phyloP scores from a whole-genome alignment of 345 rosid species.

The Brassica carinata region DNA sequence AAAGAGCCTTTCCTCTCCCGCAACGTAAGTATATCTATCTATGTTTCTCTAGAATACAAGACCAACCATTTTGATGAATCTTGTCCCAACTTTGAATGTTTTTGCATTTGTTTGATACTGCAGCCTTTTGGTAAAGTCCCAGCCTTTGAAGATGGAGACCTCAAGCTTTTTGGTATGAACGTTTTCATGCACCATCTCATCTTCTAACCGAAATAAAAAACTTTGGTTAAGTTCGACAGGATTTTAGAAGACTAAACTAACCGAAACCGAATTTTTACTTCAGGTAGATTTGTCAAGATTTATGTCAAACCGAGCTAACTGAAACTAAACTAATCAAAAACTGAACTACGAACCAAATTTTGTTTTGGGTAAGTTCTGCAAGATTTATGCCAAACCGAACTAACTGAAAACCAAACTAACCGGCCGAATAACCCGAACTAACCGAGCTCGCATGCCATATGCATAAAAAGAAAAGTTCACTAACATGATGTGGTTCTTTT shows the following conservation, averaged over 20 bases:
- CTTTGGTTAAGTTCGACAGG: neutral
- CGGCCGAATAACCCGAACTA: neutral
- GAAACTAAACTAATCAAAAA: neutral
- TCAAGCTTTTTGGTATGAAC: constrained; percentile 67
- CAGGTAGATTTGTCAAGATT: neutral
- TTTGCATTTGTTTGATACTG: constrained; percentile 19
- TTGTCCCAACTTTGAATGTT: constrained; percentile 11
- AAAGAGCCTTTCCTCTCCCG: constrained; percentile 41
- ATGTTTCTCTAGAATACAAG: neutral
- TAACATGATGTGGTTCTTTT: neutral
- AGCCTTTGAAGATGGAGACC: constrained; percentile 68
- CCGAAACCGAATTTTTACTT: neutral
- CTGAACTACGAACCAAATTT: neutral
- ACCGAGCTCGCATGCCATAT: neutral
- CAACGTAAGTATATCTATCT: constrained; percentile 32
- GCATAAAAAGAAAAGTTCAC: neutral
- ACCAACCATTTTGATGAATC: neutral
- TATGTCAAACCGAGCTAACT: neutral
- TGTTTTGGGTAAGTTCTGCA: neutral
- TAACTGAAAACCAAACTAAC: neutral
- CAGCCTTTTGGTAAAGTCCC: constrained; percentile 90
- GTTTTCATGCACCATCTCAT: neutral
- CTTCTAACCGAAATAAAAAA: neutral
- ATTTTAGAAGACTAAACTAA: neutral
- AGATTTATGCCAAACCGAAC: neutral